Conservation (phyloP, 2,329 filamentous ascomycete genomes). For the Aspergillus sp. region DNA sequence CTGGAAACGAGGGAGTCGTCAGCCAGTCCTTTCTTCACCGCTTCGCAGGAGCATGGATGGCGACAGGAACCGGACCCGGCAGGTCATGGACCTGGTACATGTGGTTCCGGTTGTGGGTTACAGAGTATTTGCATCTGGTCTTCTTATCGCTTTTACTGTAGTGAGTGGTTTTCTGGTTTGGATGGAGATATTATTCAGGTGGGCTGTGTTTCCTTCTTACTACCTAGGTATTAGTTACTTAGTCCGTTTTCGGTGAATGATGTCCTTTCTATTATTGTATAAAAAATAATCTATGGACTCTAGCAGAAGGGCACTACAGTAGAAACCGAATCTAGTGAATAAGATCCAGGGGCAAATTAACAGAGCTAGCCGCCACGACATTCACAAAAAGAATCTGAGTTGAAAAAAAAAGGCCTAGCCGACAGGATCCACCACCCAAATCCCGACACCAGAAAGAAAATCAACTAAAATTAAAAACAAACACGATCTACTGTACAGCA, state of each 20-base stretch:
- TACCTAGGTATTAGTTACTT: not conserved
- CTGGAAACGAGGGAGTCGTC: not conserved
- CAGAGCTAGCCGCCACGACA: not conserved
- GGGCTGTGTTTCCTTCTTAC: not conserved
- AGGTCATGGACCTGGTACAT: not conserved
- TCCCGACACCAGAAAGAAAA: no score
- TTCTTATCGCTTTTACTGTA: not conserved
- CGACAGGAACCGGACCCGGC: not conserved
- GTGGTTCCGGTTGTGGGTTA: not conserved
- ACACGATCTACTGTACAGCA: slow-evolving; percentile 1
- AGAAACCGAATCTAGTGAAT: no score
- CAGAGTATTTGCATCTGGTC: not conserved
- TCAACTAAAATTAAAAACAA: not conserved
- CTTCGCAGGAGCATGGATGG: slow-evolving; percentile 2
- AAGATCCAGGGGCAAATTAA: not conserved
- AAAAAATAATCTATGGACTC: not conserved
- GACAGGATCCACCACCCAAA: not conserved
- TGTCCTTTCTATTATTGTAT: no score
- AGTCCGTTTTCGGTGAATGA: not conserved
- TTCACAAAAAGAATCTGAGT: not conserved
- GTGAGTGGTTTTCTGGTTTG: not conserved
- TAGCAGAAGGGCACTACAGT: no score
- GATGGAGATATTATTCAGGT: not conserved
- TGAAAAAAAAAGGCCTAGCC: not conserved
- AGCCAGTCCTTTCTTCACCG: slow-evolving; percentile 1